Evolutionary conservation across 352 stramenopile genomes (phyloP).

Genomic region (Globisporangium orthogonon): DNA sequence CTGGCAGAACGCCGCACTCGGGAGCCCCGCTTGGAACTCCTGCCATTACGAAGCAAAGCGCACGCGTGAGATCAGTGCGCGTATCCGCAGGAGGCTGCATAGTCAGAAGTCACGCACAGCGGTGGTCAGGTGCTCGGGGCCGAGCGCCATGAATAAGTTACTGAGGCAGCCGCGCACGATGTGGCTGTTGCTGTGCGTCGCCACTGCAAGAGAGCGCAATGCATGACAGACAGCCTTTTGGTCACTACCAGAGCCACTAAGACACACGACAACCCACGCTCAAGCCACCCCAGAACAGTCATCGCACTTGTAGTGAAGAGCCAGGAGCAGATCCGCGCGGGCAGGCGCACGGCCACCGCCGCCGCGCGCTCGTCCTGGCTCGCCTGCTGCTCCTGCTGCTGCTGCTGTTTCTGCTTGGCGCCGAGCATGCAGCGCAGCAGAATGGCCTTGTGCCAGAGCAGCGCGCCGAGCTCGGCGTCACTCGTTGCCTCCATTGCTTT

Average conservation of each 20-base stretch:
- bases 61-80: too few species aligned
- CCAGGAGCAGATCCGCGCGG: conserved; percentile 59
- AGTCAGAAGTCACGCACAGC: not conserved
- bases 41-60: not conserved
- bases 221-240: not conserved
- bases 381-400: not conserved
- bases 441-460: conserved; percentile 76
- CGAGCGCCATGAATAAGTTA: conserved; percentile 55
- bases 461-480: conserved; percentile 34
- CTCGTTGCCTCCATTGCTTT: conserved; percentile 50
- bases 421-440: conserved; percentile 44
- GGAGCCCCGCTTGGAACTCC: conserved; percentile 42
- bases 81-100: too few species aligned
- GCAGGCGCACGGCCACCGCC: conserved; percentile 17
- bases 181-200: conserved; percentile 56
- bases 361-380: not conserved
- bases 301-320: conserved; percentile 75
- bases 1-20: conserved; percentile 41
- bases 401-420: conserved; percentile 10
- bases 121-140: conserved; percentile 1
- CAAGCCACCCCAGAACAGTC: not conserved
- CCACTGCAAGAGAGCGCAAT: conserved; percentile 32
- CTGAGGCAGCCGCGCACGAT: conserved; percentile 65
- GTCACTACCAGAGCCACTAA: too few species aligned
- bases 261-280: not conserved